Evolutionary conservation across 768 basidiomycete species (phyloP).

Genomic region (Tylopilus subfusipes): DNA sequence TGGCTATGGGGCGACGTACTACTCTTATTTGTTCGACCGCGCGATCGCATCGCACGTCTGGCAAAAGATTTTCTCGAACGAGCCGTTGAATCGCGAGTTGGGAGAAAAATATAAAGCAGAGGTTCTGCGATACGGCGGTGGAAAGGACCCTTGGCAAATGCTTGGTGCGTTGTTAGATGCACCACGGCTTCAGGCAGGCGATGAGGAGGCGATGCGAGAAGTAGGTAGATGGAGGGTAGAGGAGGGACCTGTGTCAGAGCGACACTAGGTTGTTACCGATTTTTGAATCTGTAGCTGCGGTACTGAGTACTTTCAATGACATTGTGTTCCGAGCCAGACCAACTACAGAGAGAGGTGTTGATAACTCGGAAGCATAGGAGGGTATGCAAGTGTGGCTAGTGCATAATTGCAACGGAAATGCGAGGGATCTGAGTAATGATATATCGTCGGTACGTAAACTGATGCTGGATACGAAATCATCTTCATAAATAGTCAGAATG

Average conservation of each 20-base stretch:
- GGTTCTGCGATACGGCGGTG: constrained; percentile 80
- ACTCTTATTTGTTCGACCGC: constrained; percentile 94
- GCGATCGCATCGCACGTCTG: constrained; percentile 95
- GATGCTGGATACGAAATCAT: not conserved
- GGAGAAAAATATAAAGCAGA: constrained; percentile 82
- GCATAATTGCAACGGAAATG: not conserved
- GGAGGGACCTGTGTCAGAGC: constrained; percentile 59
- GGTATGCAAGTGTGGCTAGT: not conserved
- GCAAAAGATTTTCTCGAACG: constrained; percentile 62
- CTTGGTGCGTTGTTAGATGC: constrained; percentile 65
- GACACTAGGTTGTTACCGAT: constrained; percentile 44
- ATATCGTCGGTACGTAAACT: constrained; percentile 5
- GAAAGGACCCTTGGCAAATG: constrained; percentile 93
- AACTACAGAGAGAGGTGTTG: not conserved
- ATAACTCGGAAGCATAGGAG: not conserved
- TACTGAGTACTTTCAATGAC: not conserved
- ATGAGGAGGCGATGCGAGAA: constrained; percentile 79
- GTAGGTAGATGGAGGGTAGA: constrained; percentile 89
- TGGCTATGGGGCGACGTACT: constrained; percentile 97
- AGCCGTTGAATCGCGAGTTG: constrained; percentile 65
- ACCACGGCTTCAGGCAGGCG: constrained; percentile 66
- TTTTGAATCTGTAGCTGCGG: not conserved
- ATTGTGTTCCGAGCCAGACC: constrained; percentile 2
- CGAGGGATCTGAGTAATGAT: constrained; percentile 16
- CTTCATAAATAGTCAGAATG: constrained; percentile 2